Base-by-base conservation (phyloP, 495 filamentous ascomycete genomes). In the Tuber umbilicatum region DNA sequence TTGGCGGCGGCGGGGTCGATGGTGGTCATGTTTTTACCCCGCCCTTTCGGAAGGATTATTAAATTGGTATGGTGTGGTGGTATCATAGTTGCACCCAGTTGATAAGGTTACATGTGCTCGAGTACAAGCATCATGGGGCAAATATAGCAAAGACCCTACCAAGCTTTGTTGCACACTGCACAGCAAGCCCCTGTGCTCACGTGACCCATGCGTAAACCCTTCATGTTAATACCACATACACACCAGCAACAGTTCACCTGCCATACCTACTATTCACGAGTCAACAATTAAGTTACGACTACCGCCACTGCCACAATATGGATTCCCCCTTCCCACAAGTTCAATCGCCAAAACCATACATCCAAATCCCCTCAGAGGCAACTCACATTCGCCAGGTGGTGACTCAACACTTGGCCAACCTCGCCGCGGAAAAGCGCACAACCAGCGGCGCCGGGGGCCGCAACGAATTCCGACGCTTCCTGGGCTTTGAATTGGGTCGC, bases 1-100 rank as follows among this genome's bases (percentile, higher is more conserved):
- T 78, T 75, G 27, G 79, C 79, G 70, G 81, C 80, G 1, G 75
- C 79, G 55, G 79, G 72, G 60, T 81, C 80, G 21, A 81, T 79
- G 60, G 73, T 73, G 40, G 70, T 75, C 78, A 79, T 79, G 69
- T 68, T 45, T 73, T 27, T 27, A 3, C 16, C 27, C 23, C 23
- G 23, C 0, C 21, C 5, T 50, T n/a, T n/a, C n/a, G 0, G 41
- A 42, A 42, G 43, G 19, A 16, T 43, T 43, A n/a, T 50, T 50
- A 6, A 2, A 23, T 50, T 50, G 19, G 45, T n/a, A n/a, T 6
- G 19, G 7, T 50, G 45, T n/a, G 1, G 45, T 23, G 19, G 45
- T n/a, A 17, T n/a, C n/a, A n/a, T n/a, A n/a, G 45, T n/a, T 50
- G 45, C n/a, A 50, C n/a, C 6, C 19, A 50, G n/a, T n/a, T n/a